phyloP scores from a whole-genome alignment of 2,329 filamentous ascomycete species.

The Ceratocystiopsis sp. region DNA sequence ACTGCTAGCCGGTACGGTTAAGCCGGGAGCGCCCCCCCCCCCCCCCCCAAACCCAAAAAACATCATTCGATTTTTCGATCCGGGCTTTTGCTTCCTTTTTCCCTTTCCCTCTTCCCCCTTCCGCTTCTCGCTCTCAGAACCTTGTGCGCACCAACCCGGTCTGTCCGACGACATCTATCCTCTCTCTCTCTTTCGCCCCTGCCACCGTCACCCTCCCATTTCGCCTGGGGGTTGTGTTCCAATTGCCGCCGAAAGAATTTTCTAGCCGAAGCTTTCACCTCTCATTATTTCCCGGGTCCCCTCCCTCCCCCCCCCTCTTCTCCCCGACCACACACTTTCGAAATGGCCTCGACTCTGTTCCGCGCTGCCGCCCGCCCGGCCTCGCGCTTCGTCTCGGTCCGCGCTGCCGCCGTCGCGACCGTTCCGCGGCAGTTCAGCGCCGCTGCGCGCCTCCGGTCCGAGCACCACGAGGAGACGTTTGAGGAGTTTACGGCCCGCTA shows the following conservation, averaged over 20 bases:
- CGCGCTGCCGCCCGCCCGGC: conserved; percentile 48
- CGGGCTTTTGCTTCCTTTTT: background rate
- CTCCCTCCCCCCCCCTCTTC: conserved; percentile 2
- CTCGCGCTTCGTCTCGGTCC: conserved; percentile 18
- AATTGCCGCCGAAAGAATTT: too few species aligned
- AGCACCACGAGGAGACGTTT: conserved; percentile 88
- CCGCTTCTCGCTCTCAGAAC: background rate
- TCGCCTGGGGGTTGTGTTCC: too few species aligned
- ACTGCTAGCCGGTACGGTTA: too few species aligned
- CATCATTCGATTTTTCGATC: too few species aligned
- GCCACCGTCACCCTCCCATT: too few species aligned
- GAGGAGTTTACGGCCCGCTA: conserved; percentile 99
- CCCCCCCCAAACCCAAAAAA: too few species aligned
- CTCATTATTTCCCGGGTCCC: background rate
- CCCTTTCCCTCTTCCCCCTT: background rate
- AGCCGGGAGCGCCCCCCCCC: too few species aligned
- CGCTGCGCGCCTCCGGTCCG: conserved; percentile 33
- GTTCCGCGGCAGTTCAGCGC: conserved; percentile 47
- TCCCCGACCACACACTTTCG: background rate
- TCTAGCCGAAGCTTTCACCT: too few species aligned
- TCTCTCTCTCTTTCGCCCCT: too few species aligned
- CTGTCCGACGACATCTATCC: too few species aligned
- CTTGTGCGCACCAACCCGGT: too few species aligned
- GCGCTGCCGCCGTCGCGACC: conserved; percentile 33
- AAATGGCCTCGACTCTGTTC: conserved; percentile 44